phyloP scores from a whole-genome alignment of 805 yeast genomes.

The Starmerella floris region DNA sequence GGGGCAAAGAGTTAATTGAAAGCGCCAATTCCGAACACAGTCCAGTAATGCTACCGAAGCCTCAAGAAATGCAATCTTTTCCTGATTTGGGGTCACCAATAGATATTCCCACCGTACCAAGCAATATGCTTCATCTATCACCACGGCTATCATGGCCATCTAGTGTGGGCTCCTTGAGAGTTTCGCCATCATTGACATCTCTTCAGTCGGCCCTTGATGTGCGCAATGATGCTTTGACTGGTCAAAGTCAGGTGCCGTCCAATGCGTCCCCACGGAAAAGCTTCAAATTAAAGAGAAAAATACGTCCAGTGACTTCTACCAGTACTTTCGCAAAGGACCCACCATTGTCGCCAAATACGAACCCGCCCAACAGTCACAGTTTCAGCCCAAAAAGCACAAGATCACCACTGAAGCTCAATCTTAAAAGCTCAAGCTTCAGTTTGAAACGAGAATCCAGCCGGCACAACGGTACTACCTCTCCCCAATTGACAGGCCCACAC shows the following conservation, averaged over 20 bases:
- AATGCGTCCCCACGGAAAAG: too few relatives aligned
- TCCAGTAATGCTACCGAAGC: not conserved
- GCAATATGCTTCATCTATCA: conserved; percentile 1
- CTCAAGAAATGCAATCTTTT: not conserved
- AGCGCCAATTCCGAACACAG: too few relatives aligned
- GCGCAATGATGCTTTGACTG: not conserved
- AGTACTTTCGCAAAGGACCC: not conserved
- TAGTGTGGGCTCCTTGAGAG: conserved; percentile 2
- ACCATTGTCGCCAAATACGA: not conserved
- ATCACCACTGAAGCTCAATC: conserved; percentile 13
- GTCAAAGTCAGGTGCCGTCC: too few relatives aligned
- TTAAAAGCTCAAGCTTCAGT: conserved; percentile 15
- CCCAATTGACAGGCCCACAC: not conserved
- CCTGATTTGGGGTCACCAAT: conserved; percentile 4
- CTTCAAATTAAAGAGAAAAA: too few relatives aligned
- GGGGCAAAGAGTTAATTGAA: not conserved
- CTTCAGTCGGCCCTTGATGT: conserved; percentile 4
- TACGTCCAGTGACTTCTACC: not conserved
- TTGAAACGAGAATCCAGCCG: conserved; percentile 5
- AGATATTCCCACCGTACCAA: not conserved
- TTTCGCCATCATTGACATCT: conserved; percentile 6
- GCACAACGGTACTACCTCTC: not conserved
- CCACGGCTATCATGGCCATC: conserved; percentile 13
- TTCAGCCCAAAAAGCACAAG: conserved; percentile 6
- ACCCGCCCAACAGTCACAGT: too few relatives aligned